Base-by-base conservation (phyloP, 352 stramenopile species). In the Pythium brassicae region DNA sequence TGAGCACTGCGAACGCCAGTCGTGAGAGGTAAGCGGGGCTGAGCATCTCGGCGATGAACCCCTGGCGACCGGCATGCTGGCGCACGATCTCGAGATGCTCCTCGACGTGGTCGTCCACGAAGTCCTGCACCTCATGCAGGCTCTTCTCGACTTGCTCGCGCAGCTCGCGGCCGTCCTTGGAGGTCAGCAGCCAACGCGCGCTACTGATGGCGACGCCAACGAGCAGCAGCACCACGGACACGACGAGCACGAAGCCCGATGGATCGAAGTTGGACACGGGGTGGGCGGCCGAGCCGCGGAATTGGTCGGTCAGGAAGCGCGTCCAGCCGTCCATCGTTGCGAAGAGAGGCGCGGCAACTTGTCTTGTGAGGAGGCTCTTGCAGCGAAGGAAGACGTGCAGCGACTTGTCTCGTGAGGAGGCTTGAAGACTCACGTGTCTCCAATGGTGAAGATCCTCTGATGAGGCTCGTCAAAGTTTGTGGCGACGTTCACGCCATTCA, bases 21-120 rank as follows among this genome's bases (percentile, higher is more conserved):
- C 85, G 72, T 34, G 83, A 93, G 22, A 94, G 71, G 62, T 94
- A 94, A 19, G 83, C 79, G 58, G 83, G 89, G 74, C 83, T 93
- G 51, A 93, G 72, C 85, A 94, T 94, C 70, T 94, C 83, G 46
- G 75, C 72, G 59, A 93, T 87, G 63, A 94, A 94, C 27, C 85
- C 85, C 65, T 92, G 80, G 20, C 78, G 82, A 0, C 65, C 71
- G 50, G 80, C 84, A 44, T 71, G 72, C 37, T 63, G 71, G 54
- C 87, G 87, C 42, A 90, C 71, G 63, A 86, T 83, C 68, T 83
- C 71, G 59, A 92, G 62, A 62, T 89, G 85, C 59, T 83, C 79
- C 27, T 80, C 82, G 39, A 92, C 69, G 20, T 80, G 68, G 57
- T 67, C 75, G 26, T 72, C 74, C 7, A 92, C 74, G 62, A 89